phyloP scores from a whole-genome alignment of 192 early-diverging fungal species.

The Rhizophagus sp. region DNA sequence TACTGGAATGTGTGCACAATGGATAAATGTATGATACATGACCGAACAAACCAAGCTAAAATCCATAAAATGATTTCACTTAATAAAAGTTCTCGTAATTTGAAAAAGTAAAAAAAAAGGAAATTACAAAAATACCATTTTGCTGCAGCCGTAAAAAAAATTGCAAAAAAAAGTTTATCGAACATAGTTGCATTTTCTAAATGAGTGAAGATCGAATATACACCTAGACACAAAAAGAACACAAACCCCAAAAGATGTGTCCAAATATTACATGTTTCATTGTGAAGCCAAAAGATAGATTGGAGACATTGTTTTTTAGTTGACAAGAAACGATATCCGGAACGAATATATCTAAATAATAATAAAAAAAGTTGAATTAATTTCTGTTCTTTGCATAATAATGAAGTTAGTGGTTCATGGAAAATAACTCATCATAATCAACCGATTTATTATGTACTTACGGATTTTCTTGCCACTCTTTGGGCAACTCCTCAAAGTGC shows the following conservation, averaged over 20 bases:
- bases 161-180: conserved; percentile 53
- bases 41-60: conserved; percentile 60
- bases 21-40: conserved; percentile 64
- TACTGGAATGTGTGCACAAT: conserved; percentile 46
- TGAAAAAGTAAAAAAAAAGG: not conserved
- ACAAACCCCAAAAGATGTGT: conserved; percentile 64
- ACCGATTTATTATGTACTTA: conserved; percentile 30
- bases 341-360: conserved; percentile 41
- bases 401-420: too few species aligned
- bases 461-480: conserved; percentile 65
- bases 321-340: conserved; percentile 57
- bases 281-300: conserved; percentile 67
- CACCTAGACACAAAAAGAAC: conserved; percentile 56
- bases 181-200: conserved; percentile 28
- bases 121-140: conserved; percentile 13
- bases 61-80: not conserved
- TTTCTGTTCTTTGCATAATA: conserved; percentile 1
- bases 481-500: conserved; percentile 58
- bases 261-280: conserved; percentile 71
- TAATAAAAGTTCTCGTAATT: not conserved
- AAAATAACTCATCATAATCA: not conserved
- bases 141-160: conserved; percentile 60
- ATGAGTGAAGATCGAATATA: conserved; percentile 43
- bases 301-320: conserved; percentile 51
- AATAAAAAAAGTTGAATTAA: conserved; percentile 1